Evolutionary conservation across 2,329 filamentous ascomycete species (phyloP).

Genomic region (Saccharata proteae): DNA sequence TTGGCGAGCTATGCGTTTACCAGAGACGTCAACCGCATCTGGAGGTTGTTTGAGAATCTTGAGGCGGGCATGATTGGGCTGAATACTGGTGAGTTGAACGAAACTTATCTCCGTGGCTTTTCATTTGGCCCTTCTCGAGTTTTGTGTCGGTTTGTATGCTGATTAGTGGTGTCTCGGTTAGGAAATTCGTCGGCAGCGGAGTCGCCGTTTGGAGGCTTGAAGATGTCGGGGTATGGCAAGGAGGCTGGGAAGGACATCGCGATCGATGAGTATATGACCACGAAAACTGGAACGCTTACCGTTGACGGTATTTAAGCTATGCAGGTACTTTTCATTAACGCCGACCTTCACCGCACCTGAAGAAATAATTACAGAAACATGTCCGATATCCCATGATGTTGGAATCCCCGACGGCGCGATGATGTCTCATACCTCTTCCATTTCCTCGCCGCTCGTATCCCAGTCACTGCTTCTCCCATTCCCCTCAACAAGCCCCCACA

Average conservation of each 20-base stretch:
- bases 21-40: slow-evolving; percentile 53
- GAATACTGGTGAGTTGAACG: slow-evolving; percentile 38
- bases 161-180: slow-evolving; percentile 10
- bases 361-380: no score
- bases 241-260: slow-evolving; percentile 56
- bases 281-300: slow-evolving; percentile 54
- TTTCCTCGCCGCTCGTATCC: no score
- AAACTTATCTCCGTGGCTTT: neutral
- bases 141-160: slow-evolving; percentile 1
- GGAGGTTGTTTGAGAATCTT: slow-evolving; percentile 53
- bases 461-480: no score
- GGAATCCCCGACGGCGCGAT: no score
- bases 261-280: slow-evolving; percentile 49
- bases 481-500: no score
- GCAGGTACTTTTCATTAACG: neutral
- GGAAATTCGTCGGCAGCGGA: slow-evolving; percentile 55
- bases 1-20: slow-evolving; percentile 58
- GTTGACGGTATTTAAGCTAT: slow-evolving; percentile 33
- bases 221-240: slow-evolving; percentile 56
- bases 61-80: slow-evolving; percentile 60
- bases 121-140: neutral
- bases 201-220: slow-evolving; percentile 55
- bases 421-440: no score
- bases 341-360: no score
- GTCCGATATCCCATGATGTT: no score